Conservation (phyloP, 345 rosid species). For the Anastatica hierochuntica region DNA sequence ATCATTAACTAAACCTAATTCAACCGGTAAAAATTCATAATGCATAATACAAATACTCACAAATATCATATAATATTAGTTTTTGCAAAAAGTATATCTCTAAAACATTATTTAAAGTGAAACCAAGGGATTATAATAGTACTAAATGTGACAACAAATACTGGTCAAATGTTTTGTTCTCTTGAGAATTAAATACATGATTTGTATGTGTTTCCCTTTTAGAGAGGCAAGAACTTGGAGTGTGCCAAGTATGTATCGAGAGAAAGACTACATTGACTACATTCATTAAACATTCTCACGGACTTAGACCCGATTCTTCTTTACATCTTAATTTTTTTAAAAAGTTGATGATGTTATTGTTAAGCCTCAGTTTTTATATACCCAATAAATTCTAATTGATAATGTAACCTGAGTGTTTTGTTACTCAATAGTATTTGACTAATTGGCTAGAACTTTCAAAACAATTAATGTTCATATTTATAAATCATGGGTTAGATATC, state of each 20-base stretch:
- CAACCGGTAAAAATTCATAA: too few relatives aligned
- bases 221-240: neutral
- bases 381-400: too few relatives aligned
- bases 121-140: too few relatives aligned
- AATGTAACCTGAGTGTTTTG: too few relatives aligned
- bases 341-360: neutral
- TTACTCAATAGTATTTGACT: too few relatives aligned
- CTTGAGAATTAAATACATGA: neutral
- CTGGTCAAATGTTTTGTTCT: neutral
- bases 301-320: neutral
- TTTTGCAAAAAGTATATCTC: neutral
- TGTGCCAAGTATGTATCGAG: conserved; percentile 1
- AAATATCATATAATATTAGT: neutral
- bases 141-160: neutral
- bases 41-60: neutral
- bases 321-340: too few relatives aligned
- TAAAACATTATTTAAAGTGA: too few relatives aligned
- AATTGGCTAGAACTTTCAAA: too few relatives aligned
- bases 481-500: too few relatives aligned
- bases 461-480: too few relatives aligned
- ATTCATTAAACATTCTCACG: neutral
- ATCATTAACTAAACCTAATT: too few relatives aligned
- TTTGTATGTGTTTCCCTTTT: neutral
- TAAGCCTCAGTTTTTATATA: neutral
- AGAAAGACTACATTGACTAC: conserved; percentile 9